A percentile compares a stretch with the other conserved stretches of the same genome.
Conservation (phyloP, 768 basidiomycete genomes). For the Panaeolus cyanescens region DNA sequence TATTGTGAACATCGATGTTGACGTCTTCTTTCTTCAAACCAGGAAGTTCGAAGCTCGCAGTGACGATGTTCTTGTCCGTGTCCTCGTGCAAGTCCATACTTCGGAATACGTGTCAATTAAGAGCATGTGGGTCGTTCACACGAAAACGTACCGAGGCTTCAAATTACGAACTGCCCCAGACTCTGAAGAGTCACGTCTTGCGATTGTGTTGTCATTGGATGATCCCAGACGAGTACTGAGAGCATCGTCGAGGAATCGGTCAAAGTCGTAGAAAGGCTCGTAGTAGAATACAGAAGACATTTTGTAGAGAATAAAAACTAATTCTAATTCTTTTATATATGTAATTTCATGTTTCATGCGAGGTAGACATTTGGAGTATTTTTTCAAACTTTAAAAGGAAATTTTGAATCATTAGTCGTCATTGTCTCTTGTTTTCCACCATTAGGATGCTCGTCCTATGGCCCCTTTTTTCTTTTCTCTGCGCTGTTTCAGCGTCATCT, state of each 20-base stretch:
- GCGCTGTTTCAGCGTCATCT: conserved; percentile 22
- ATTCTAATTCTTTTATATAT: no score
- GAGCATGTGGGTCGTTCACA: not conserved
- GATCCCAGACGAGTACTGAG: conserved; percentile 9
- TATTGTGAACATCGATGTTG: conserved; percentile 52
- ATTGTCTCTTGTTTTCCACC: not conserved
- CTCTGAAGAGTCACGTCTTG: conserved; percentile 12
- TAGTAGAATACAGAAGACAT: conserved; percentile 21
- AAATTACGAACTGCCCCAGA: conserved; percentile 6
- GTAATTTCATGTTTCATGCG: no score
- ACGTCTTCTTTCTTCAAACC: conserved; percentile 58
- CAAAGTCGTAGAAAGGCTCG: conserved; percentile 42
- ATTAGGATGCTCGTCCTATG: conserved; percentile 21
- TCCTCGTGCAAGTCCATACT: conserved; percentile 63
- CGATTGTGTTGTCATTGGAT: conserved; percentile 1
- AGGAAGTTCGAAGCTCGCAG: conserved; percentile 61
- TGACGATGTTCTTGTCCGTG: conserved; percentile 44
- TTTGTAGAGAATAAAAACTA: no score
- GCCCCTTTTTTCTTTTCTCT: conserved; percentile 18
- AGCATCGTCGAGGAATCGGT: conserved; percentile 40
- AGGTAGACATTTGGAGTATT: not conserved
- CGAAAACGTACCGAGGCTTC: conserved; percentile 29
- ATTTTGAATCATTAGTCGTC: not conserved
- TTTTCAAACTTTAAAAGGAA: not conserved
- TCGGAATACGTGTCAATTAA: conserved; percentile 18